Conservation (phyloP, 441 rosid genomes). For the Brassica balearica region DNA sequence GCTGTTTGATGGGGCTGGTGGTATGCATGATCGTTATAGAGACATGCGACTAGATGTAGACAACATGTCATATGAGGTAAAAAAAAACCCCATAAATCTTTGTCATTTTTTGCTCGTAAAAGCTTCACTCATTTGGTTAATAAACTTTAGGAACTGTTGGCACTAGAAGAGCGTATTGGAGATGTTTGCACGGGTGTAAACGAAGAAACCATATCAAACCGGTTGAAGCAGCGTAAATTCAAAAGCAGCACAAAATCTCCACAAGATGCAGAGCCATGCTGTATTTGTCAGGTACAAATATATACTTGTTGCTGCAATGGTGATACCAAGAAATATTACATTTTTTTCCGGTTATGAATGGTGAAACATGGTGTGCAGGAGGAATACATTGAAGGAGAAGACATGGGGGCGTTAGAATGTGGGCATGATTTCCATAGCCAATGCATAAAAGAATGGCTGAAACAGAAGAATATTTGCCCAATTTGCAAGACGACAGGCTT, state of each 20-base stretch:
- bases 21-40: constrained; percentile 79
- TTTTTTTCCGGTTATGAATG: neutral
- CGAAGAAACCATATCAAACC: constrained; percentile 65
- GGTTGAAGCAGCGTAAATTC: constrained; percentile 56
- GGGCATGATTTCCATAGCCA: constrained; percentile 78
- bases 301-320: neutral
- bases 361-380: constrained; percentile 57
- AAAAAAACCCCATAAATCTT: neutral
- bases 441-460: constrained; percentile 82
- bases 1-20: constrained; percentile 65
- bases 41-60: constrained; percentile 99
- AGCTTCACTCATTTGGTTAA: neutral
- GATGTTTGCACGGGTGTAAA: constrained; percentile 89
- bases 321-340: constrained; percentile 4
- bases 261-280: constrained; percentile 79
- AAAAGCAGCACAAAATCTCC: constrained; percentile 34
- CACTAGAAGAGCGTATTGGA: constrained; percentile 94
- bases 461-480: constrained; percentile 75
- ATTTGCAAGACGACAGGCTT: constrained; percentile 67
- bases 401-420: constrained; percentile 78
- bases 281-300: constrained; percentile 40
- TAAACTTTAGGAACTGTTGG: constrained; percentile 70
- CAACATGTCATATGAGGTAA: constrained; percentile 97
- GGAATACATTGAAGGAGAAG: constrained; percentile 75
- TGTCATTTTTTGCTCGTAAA: neutral